A percentile compares a stretch with the other conserved stretches of the same genome.
These are phyloP conservation scores for Suillus americanus DNA, from an alignment of 768 basidiomycete genomes.

Conservation along the genomic window DNA sequence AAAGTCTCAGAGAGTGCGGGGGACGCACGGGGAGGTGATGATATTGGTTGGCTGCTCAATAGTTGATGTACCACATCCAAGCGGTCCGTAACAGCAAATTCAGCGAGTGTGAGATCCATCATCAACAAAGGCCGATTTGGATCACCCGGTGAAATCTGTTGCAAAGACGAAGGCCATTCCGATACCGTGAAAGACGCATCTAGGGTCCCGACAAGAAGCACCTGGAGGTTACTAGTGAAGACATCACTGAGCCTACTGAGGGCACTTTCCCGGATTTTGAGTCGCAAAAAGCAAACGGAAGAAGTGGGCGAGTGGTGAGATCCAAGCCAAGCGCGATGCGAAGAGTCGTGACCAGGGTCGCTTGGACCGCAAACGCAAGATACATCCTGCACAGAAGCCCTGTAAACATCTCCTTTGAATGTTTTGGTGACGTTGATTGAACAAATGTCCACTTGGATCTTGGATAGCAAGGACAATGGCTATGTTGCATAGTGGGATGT, in stretches of 20 bases:
- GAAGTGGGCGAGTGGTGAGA: constrained; percentile 30
- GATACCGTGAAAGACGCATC: constrained; percentile 40
- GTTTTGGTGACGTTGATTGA: constrained; percentile 46
- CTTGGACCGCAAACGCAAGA: constrained; percentile 46
- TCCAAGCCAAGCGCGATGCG: constrained; percentile 59
- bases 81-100: constrained; percentile 51
- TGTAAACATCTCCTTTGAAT: constrained; percentile 38
- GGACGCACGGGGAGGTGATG: constrained; percentile 16
- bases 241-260: constrained; percentile 43
- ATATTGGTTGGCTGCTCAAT: constrained; percentile 23
- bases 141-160: constrained; percentile 54
- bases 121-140: constrained; percentile 58
- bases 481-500: constrained; percentile 17
- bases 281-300: constrained; percentile 46
- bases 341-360: constrained; percentile 39
- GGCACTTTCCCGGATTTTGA: constrained; percentile 42
- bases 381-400: constrained; percentile 41
- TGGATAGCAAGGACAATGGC: constrained; percentile 48
- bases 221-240: constrained; percentile 26
- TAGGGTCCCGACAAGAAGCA: constrained; percentile 35
- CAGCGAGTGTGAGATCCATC: constrained; percentile 42
- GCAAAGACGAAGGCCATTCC: constrained; percentile 65
- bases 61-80: constrained; percentile 51
- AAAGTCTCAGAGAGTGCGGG: constrained; percentile 30
- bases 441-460: constrained; percentile 42